Conservation (phyloP, 2,329 filamentous ascomycete species). For the Dryadomyces quercivorus region DNA sequence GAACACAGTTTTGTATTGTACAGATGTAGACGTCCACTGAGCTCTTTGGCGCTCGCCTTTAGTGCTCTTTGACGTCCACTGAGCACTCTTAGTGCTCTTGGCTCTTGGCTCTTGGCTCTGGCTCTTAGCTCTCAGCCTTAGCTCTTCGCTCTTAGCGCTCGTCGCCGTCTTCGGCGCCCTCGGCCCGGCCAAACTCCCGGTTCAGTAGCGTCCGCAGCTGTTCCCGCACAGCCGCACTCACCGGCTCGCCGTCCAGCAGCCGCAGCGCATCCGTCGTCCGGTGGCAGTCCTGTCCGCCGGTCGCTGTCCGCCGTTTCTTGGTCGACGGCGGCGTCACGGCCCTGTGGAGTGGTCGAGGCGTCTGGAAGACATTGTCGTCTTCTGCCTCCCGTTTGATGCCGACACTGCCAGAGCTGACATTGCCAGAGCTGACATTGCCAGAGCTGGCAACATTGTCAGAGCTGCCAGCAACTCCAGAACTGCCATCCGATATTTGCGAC, state of each 20-base stretch:
- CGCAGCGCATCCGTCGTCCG: slow-evolving; percentile 35
- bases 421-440: too few relatives aligned
- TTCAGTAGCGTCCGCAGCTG: slow-evolving; percentile 26
- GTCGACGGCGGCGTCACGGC: neutral
- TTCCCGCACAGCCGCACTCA: slow-evolving; percentile 24
- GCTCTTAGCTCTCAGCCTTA: neutral
- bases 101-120: too few relatives aligned
- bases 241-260: slow-evolving; percentile 30
- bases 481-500: neutral
- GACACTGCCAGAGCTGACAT: too few relatives aligned
- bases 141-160: neutral
- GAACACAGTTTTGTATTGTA: neutral
- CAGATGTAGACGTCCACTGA: too few relatives aligned
- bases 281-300: slow-evolving; percentile 16
- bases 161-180: neutral
- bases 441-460: too few relatives aligned
- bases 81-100: too few relatives aligned
- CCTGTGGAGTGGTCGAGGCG: neutral
- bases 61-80: too few relatives aligned
- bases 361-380: neutral
- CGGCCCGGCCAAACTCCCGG: neutral
- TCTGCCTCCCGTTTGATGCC: neutral
- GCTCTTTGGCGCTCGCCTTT: too few relatives aligned
- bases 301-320: slow-evolving; percentile 1
- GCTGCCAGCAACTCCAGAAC: too few relatives aligned